Conservation (phyloP, 129 eudicot genomes). For the Gnaphalium uliginosum region DNA sequence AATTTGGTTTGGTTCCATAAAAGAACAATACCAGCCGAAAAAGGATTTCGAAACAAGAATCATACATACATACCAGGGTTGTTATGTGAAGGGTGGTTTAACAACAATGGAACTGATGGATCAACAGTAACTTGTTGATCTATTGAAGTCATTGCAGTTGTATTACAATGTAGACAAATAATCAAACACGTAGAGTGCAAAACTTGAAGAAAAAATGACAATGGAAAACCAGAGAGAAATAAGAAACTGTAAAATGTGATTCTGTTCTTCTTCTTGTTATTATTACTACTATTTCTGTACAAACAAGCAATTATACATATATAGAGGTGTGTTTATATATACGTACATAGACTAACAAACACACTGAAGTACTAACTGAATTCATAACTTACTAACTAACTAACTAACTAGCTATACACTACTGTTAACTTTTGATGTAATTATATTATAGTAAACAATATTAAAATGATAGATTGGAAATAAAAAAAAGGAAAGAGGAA, state of each 20-base stretch:
- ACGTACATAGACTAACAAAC: not conserved
- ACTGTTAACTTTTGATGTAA: not conserved
- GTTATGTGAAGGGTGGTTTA: not conserved
- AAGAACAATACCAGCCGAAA: not conserved
- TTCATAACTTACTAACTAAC: not conserved
- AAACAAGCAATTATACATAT: not conserved
- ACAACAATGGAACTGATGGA: constrained; percentile 2
- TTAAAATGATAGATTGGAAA: not conserved
- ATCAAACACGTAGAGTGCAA: constrained; percentile 4
- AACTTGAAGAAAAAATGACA: not conserved
- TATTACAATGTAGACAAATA: not conserved
- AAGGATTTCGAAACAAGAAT: constrained; percentile 11
- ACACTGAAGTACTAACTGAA: not conserved
- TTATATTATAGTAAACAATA: not conserved
- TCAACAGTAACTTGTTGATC: not conserved
- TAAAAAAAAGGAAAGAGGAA: constrained; percentile 11
- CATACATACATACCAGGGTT: not conserved
- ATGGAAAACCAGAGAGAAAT: not conserved
- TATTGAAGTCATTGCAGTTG: not conserved
- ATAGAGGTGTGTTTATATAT: not conserved
- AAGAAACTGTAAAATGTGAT: not conserved
- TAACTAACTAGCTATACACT: not conserved
- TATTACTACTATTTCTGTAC: too few species aligned
- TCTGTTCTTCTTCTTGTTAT: too few species aligned
- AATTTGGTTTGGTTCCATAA: not conserved